Conservation (phyloP, 306 rosid species). For the Oxytropis ochrocephala region DNA sequence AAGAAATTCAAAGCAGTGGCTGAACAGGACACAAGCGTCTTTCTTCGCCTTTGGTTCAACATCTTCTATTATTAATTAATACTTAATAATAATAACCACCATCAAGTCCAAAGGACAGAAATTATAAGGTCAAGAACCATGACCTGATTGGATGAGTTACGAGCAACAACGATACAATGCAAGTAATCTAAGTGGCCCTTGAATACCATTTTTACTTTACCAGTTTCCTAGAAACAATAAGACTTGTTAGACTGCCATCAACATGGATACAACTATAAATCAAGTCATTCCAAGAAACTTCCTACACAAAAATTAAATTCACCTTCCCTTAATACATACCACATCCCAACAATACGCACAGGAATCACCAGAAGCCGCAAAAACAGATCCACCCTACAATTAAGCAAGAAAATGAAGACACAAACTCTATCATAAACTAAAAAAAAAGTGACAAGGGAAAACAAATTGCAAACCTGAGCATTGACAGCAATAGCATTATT, state of each 20-base stretch:
- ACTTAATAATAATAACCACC: background rate
- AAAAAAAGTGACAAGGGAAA: background rate
- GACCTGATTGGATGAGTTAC: conserved; percentile 81
- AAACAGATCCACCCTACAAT: conserved; percentile 72
- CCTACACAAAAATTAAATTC: conserved; percentile 24
- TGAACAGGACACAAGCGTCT: background rate
- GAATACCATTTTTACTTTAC: conserved; percentile 65
- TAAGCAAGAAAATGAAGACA: conserved; percentile 14
- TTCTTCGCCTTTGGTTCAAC: background rate
- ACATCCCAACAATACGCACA: conserved; percentile 97
- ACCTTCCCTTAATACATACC: conserved; percentile 68
- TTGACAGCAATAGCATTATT: conserved; percentile 84
- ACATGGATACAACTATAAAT: background rate
- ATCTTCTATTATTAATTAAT: too few relatives aligned
- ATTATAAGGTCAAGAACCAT: conserved; percentile 10
- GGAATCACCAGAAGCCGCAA: conserved; percentile 88
- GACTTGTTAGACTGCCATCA: conserved; percentile 13
- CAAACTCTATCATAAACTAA: background rate
- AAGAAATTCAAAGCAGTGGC: background rate
- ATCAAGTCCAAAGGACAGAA: conserved; percentile 10
- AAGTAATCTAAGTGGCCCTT: conserved; percentile 87
- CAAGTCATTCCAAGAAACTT: conserved; percentile 1
- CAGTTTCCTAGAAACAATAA: conserved; percentile 52
- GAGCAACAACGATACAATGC: conserved; percentile 80
- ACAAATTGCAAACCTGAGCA: conserved; percentile 39